Evolutionary conservation across 192 early-diverging fungal genomes (phyloP).

Genomic region (Coemansia sp.): DNA sequence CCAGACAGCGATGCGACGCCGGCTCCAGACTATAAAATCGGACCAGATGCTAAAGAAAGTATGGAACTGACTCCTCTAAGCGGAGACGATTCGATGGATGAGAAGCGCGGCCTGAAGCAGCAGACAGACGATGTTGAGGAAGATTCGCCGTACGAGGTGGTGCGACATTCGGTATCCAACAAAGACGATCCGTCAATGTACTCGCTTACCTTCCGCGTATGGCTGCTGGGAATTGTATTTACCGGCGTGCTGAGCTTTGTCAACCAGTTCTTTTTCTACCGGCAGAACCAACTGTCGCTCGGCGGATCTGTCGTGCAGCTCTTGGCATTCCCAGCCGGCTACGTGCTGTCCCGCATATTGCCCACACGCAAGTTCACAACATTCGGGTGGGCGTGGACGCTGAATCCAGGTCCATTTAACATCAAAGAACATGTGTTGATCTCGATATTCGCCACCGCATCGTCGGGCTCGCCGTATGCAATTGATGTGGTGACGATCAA

Average conservation of each 20-base stretch:
- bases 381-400: constrained; percentile 57
- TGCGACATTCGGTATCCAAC: constrained; percentile 66
- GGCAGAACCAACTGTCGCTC: constrained; percentile 73
- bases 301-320: constrained; percentile 71
- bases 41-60: neutral
- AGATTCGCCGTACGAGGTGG: constrained; percentile 68
- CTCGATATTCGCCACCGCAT: constrained; percentile 71
- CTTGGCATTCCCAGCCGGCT: constrained; percentile 74
- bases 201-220: constrained; percentile 71
- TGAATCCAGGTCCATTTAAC: constrained; percentile 85
- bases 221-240: constrained; percentile 74
- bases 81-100: constrained; percentile 58
- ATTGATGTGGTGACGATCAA: constrained; percentile 76
- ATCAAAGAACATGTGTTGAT: constrained; percentile 90
- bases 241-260: constrained; percentile 62
- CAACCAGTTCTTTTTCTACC: constrained; percentile 87
- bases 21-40: neutral
- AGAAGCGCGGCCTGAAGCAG: constrained; percentile 16
- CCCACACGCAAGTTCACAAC: constrained; percentile 57
- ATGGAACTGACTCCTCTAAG: neutral
- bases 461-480: constrained; percentile 69
- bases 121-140: constrained; percentile 16
- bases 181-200: constrained; percentile 67
- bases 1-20: constrained; percentile 5
- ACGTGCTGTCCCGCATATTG: constrained; percentile 61